A percentile compares a stretch with the other conserved stretches of the same genome.
Conservation (phyloP, 495 filamentous ascomycete species). For the Patellaria atrata region DNA sequence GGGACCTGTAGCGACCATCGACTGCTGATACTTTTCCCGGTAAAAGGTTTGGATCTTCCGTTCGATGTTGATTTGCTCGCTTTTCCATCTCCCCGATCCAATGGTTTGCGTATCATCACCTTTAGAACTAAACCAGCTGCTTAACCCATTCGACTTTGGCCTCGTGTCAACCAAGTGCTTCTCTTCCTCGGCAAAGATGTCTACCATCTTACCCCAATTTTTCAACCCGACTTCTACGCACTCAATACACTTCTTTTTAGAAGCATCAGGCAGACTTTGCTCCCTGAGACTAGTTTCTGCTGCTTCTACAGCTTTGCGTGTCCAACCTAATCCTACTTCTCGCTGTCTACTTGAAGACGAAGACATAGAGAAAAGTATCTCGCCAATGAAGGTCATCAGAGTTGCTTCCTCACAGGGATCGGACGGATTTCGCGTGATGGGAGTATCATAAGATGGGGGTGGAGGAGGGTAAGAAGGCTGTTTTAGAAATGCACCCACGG, state of each 20-base stretch:
- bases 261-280: background rate
- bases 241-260: slow-evolving; percentile 13
- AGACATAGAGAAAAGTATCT: slow-evolving; percentile 68
- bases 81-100: too few relatives aligned
- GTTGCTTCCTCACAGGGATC: slow-evolving; percentile 72
- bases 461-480: slow-evolving; percentile 42
- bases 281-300: slow-evolving; percentile 30
- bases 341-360: slow-evolving; percentile 23
- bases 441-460: slow-evolving; percentile 47
- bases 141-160: slow-evolving; percentile 5
- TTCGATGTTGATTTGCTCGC: too few relatives aligned
- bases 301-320: slow-evolving; percentile 62
- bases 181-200: slow-evolving; percentile 9
- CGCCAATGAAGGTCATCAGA: slow-evolving; percentile 80
- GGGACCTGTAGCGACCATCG: too few relatives aligned
- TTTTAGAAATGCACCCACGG: slow-evolving; percentile 10
- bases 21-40: too few relatives aligned
- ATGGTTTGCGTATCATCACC: too few relatives aligned
- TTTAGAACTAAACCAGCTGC: slow-evolving; percentile 3
- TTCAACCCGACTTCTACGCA: slow-evolving; percentile 19
- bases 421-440: slow-evolving; percentile 41
- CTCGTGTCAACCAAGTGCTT: slow-evolving; percentile 7
- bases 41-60: too few relatives aligned
- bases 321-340: slow-evolving; percentile 68
- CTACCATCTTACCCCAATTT: slow-evolving; percentile 20